A percentile compares a stretch with the other conserved stretches of the same genome.
phyloP scores from a whole-genome alignment of 2,329 filamentous ascomycete genomes.

The Aspergillaceae sp. region DNA sequence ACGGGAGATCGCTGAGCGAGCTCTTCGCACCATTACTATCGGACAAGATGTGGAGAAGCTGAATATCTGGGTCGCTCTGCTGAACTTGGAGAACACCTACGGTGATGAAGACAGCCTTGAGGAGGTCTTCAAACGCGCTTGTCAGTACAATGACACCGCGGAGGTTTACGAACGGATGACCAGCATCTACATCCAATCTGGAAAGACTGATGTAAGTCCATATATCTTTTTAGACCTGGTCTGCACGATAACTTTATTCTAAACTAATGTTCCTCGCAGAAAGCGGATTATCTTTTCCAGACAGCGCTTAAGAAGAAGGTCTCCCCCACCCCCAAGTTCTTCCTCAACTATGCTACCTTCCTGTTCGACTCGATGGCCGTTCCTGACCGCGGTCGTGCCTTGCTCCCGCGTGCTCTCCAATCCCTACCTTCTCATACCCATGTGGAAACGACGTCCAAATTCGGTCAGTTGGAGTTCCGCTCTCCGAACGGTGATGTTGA shows the following conservation, averaged over 20 bases:
- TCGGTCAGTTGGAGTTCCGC: conserved; percentile 85
- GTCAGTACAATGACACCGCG: conserved; percentile 85
- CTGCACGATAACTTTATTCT: conserved; percentile 5
- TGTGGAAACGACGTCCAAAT: conserved; percentile 71
- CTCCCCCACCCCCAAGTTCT: conserved; percentile 68
- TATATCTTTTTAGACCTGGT: neutral
- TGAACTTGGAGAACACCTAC: conserved; percentile 90
- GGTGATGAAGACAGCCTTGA: conserved; percentile 75
- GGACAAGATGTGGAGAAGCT: conserved; percentile 86
- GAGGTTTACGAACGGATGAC: conserved; percentile 83
- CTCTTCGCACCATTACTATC: conserved; percentile 82
- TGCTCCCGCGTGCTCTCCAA: conserved; percentile 77
- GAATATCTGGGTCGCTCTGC: conserved; percentile 87
- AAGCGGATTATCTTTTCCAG: conserved; percentile 84
- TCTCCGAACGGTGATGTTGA: conserved; percentile 75
- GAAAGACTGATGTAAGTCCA: conserved; percentile 66
- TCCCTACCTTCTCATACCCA: conserved; percentile 63
- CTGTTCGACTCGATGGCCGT: conserved; percentile 65
- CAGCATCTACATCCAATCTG: conserved; percentile 90
- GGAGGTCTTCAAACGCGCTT: conserved; percentile 81
- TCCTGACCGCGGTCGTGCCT: conserved; percentile 64
- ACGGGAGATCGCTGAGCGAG: conserved; percentile 80
- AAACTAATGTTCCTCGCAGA: conserved; percentile 43
- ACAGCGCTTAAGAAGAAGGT: conserved; percentile 85
- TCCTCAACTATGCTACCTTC: conserved; percentile 93